Conservation (phyloP, 352 stramenopile species). For the Pythium folliculosum region DNA sequence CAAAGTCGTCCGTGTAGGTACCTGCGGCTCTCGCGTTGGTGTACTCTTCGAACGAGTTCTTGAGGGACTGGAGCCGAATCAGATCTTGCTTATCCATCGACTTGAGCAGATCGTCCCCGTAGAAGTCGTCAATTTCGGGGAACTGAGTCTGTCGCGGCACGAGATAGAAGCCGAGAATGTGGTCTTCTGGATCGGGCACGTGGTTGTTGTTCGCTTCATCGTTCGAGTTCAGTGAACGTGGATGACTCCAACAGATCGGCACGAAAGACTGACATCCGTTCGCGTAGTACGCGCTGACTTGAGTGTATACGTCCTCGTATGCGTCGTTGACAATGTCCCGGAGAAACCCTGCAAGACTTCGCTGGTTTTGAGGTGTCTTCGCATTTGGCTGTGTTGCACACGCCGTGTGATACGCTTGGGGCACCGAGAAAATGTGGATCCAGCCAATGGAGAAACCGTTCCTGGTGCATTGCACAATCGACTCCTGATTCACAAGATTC, state of each 20-base stretch:
- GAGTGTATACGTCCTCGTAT: conserved; percentile 43
- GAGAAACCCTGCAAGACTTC: conserved; percentile 31
- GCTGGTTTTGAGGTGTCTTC: conserved; percentile 16
- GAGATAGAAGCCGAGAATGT: conserved; percentile 60
- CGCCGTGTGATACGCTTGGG: conserved; percentile 24
- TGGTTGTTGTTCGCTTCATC: conserved; percentile 5
- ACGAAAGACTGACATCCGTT: conserved; percentile 43
- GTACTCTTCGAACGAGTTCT: conserved; percentile 33
- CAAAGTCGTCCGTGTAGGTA: background rate
- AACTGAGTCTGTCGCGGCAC: conserved; percentile 63
- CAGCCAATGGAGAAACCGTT: conserved; percentile 52
- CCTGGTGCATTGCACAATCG: conserved; percentile 26
- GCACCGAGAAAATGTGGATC: conserved; percentile 55
- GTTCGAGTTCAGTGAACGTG: background rate
- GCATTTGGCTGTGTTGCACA: no score
- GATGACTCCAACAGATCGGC: conserved; percentile 49
- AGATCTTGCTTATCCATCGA: conserved; percentile 38
- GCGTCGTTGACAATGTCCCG: conserved; percentile 33
- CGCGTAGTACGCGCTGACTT: conserved; percentile 54
- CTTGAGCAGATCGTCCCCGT: conserved; percentile 44
- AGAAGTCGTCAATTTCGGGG: conserved; percentile 51
- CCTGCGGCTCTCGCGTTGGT: background rate
- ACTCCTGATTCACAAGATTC: conserved; percentile 43
- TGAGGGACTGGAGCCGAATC: conserved; percentile 29
- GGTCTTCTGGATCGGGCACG: conserved; percentile 47